These are phyloP conservation scores for Ailanthus altissimus DNA, from an alignment of 345 rosid genomes.

Conservation along the genomic window DNA sequence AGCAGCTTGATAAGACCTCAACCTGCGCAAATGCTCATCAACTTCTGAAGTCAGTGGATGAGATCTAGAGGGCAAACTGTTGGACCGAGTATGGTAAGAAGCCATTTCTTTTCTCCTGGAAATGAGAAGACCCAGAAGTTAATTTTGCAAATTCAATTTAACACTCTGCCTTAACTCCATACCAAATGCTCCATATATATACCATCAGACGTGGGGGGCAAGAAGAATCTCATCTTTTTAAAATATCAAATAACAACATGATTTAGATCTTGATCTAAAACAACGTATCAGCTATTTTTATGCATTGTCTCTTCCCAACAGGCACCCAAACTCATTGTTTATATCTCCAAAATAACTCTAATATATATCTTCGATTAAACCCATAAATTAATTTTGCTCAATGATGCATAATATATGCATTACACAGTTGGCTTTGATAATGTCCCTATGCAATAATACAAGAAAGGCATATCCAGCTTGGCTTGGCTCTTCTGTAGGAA, in stretches of 20 bases:
- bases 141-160: no score
- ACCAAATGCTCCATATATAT: background rate
- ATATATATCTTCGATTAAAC: no score
- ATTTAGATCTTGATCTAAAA: background rate
- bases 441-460: no score
- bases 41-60: conserved; percentile 44
- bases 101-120: background rate
- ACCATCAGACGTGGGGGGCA: background rate
- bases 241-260: background rate
- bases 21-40: conserved; percentile 34
- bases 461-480: no score
- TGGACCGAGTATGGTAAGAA: conserved; percentile 46
- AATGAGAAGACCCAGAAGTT: no score
- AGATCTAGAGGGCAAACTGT: conserved; percentile 44
- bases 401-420: no score
- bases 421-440: no score
- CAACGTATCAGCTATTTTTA: background rate
- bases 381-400: no score
- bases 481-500: no score
- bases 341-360: no score
- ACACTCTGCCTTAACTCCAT: background rate
- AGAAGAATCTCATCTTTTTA: background rate
- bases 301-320: background rate
- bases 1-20: conserved; percentile 23
- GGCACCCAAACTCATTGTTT: background rate